Evolutionary conservation across 768 basidiomycete genomes (phyloP).

Genomic region (Trametes coccinea): DNA sequence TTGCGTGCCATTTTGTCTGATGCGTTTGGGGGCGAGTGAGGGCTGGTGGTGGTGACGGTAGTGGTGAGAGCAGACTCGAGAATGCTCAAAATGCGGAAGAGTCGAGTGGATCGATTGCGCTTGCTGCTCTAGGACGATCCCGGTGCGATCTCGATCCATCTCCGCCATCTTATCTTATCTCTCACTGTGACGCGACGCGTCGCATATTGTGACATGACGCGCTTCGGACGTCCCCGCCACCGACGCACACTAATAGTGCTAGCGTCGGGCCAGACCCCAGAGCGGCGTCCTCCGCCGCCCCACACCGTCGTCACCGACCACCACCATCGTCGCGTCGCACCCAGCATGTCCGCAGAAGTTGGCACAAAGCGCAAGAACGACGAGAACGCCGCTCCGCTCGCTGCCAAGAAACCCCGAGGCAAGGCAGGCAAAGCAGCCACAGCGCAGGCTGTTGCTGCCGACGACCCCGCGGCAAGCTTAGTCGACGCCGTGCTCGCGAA

Average conservation of each 20-base stretch:
- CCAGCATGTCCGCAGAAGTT: neutral
- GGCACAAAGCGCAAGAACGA: conserved; percentile 41
- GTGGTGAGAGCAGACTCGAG: neutral
- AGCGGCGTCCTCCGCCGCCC: neutral
- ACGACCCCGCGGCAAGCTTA: conserved; percentile 36
- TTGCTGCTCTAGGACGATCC: conserved; percentile 1
- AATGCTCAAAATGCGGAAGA: neutral
- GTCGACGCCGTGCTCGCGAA: conserved; percentile 42
- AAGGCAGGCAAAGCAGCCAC: conserved; percentile 25
- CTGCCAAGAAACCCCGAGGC: conserved; percentile 34
- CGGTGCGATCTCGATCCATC: conserved; percentile 13
- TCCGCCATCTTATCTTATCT: conserved; percentile 1
- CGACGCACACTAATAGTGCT: too few species aligned
- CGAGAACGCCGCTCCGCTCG: conserved; percentile 24
- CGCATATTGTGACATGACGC: conserved; percentile 7
- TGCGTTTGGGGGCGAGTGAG: neutral
- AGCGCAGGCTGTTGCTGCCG: neutral
- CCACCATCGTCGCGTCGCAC: neutral
- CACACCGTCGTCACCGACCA: neutral
- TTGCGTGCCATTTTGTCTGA: conserved; percentile 60
- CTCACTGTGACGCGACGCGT: neutral
- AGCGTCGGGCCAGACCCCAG: neutral
- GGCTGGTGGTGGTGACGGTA: neutral
- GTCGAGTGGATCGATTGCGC: conserved; percentile 6
- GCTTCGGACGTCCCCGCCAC: neutral